Evolutionary conservation across 257 asterid genomes (phyloP), one percentile per base, ranked within the genome.

Genomic region (Petunia axillaris): DNA sequence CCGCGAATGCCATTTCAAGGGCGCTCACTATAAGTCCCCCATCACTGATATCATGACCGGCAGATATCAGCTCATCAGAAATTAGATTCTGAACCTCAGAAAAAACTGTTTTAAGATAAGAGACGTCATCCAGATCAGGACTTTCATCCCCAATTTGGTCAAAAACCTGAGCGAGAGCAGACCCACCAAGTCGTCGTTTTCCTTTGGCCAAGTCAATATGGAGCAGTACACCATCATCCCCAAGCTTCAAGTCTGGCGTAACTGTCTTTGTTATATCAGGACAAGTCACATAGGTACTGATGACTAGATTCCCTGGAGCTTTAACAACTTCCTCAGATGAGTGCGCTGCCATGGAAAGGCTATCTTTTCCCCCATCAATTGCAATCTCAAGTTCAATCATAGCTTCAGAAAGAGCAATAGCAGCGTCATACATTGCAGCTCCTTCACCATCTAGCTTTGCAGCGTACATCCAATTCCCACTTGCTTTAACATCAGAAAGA

Each of bases 391-490:
- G 98, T 82, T 92, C 93, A 53, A 95, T 90, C 99, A 95, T 95
- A 76, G 98, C 97, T 82, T 93, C 98, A 16, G 93, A 87, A 83
- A 95, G 96, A 81, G 97, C 96, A 81, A 86, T 77, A 81, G 95
- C 97, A 54, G 97, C 98, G 82, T 95, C 99, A 65, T 92, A 93
- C 99, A 95, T 95, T 74, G 91, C 93, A 2, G 97, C 98, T 63
- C 98, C 99, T 86, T 95, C 98, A 38, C 97, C 99, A 59, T 93
- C 98, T 41, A 95, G 83, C 85, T 93, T 95, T n/a, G 98, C 98
- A 41, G 99, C 99, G 82, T 95, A 95, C 99, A 93, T 93, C 98
- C 98, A 95, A 82, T 95, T 95, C 53, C 97, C 99, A 83, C 99
- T 95, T 4, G 96, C 97, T 85, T 95, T 95, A 16, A 93, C 94